Evolutionary conservation across 1,284 basidiomycete species (phyloP).

Genomic region (Neonothopanus nambi): DNA sequence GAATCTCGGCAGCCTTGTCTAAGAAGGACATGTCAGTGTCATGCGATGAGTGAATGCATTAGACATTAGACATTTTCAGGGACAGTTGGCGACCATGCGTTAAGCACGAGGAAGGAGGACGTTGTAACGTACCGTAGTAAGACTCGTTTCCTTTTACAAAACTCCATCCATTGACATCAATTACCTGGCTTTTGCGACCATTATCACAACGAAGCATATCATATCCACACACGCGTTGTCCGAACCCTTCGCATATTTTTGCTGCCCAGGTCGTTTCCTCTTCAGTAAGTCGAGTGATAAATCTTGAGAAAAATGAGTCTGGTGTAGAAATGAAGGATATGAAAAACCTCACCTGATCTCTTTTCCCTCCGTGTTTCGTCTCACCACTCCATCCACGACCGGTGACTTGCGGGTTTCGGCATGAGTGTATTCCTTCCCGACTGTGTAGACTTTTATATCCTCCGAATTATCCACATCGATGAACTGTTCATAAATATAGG

Average conservation of each 20-base stretch:
- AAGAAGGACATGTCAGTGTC: slow-evolving; percentile 16
- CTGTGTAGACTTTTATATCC: slow-evolving; percentile 99
- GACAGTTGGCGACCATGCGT: not conserved
- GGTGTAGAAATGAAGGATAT: not conserved
- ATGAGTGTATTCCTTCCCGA: slow-evolving; percentile 94
- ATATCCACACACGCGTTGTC: slow-evolving; percentile 97
- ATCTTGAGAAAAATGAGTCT: slow-evolving; percentile 44
- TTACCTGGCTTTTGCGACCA: slow-evolving; percentile 89
- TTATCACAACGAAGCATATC: slow-evolving; percentile 91
- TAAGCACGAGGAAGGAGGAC: not conserved
- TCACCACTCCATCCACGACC: slow-evolving; percentile 96
- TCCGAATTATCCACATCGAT: slow-evolving; percentile 98
- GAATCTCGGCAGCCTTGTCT: slow-evolving; percentile 96
- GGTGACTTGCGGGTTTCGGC: slow-evolving; percentile 99
- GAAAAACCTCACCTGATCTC: slow-evolving; percentile 77
- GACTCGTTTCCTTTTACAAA: slow-evolving; percentile 98
- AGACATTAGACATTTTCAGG: too few species aligned
- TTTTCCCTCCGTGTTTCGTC: slow-evolving; percentile 97
- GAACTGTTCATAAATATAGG: slow-evolving; percentile 98
- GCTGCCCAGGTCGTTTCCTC: slow-evolving; percentile 89
- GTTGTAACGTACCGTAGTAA: slow-evolving; percentile 72
- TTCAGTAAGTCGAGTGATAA: slow-evolving; percentile 90
- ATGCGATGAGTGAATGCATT: too few species aligned
- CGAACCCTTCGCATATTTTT: slow-evolving; percentile 94
- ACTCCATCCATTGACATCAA: slow-evolving; percentile 99